Percentiles rank a stretch among this genome's conserved stretches.
phyloP scores from a whole-genome alignment of 2,329 filamentous ascomycete genomes.

The Ceratocystis cacaofunesta region DNA sequence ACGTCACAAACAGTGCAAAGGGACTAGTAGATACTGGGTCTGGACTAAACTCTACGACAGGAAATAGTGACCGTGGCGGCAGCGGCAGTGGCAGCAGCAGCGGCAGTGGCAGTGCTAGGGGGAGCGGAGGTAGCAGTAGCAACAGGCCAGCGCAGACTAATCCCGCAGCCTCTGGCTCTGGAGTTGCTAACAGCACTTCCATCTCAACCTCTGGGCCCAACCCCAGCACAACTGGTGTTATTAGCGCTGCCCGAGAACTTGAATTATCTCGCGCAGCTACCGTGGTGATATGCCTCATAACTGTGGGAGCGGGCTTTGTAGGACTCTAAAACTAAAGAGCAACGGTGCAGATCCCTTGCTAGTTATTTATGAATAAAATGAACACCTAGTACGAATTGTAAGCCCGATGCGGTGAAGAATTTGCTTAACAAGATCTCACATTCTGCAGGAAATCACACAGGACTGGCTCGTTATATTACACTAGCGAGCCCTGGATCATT shows the following conservation, averaged over 20 bases:
- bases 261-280: slow-evolving; percentile 12
- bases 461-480: neutral
- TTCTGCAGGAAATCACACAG: no score
- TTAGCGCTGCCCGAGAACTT: slow-evolving; percentile 10
- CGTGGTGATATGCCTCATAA: slow-evolving; percentile 14
- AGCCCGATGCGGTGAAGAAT: neutral
- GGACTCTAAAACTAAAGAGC: slow-evolving; percentile 8
- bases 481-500: neutral
- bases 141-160: neutral
- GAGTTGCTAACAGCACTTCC: neutral
- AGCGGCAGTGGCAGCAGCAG: neutral
- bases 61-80: neutral
- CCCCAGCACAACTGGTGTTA: neutral
- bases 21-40: neutral
- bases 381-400: neutral
- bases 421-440: no score
- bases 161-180: neutral
- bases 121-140: neutral
- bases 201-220: neutral
- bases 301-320: slow-evolving; percentile 16
- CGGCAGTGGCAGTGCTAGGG: neutral
- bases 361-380: neutral
- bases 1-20: slow-evolving; percentile 25
- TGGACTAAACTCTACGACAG: slow-evolving; percentile 1
- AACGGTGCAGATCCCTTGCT: neutral